Evolutionary conservation across 352 stramenopile species (phyloP).

Genomic region (Globisporangium parvum): DNA sequence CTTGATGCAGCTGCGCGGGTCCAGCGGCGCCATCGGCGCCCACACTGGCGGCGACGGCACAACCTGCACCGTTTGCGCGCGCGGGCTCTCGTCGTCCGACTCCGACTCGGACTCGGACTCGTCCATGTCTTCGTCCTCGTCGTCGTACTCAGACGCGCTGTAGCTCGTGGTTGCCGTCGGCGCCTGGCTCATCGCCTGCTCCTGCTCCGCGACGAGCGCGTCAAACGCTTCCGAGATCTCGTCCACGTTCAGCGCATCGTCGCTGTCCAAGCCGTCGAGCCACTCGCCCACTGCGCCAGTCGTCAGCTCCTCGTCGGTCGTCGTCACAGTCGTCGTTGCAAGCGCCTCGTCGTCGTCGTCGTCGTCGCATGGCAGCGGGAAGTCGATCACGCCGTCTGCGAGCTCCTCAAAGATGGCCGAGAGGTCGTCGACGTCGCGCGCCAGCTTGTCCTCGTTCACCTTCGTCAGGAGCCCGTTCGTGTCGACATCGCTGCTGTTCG

Average conservation of each 20-base stretch:
- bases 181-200: constrained; percentile 13
- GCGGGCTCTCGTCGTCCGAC: constrained; percentile 16
- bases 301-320: constrained; percentile 4
- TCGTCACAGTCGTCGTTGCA: background rate
- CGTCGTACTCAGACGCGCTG: constrained; percentile 18
- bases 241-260: constrained; percentile 65
- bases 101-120: constrained; percentile 23
- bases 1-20: constrained; percentile 73
- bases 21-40: constrained; percentile 48
- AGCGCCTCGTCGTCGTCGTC: constrained; percentile 15
- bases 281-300: constrained; percentile 30
- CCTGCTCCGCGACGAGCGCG: constrained; percentile 43
- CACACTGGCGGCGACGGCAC: constrained; percentile 48
- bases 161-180: constrained; percentile 9
- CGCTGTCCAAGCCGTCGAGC: constrained; percentile 63
- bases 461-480: constrained; percentile 47
- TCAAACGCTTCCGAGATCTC: constrained; percentile 70
- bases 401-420: constrained; percentile 70
- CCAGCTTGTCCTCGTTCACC: constrained; percentile 63
- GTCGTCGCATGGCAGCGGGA: constrained; percentile 53
- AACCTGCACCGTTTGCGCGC: constrained; percentile 25
- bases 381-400: constrained; percentile 50
- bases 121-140: constrained; percentile 24
- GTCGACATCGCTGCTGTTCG: constrained; percentile 9
- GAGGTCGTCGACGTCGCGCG: constrained; percentile 69